Base-by-base conservation (phyloP, 225 moss, liverwort and hornwort species). In the Bryoerythrophyllum caledonicum region DNA sequence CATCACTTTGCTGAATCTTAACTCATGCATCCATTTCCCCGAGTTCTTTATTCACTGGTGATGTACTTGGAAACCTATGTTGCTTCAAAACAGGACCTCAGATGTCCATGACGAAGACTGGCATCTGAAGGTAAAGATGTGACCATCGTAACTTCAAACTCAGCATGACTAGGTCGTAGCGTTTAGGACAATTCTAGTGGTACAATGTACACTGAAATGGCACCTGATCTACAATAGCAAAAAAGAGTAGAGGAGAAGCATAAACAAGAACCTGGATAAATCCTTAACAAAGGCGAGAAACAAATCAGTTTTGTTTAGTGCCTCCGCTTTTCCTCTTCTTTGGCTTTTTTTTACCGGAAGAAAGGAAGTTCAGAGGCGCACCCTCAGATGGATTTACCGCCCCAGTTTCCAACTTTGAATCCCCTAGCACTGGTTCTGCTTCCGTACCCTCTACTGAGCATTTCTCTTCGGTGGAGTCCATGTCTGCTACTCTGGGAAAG, bases 291-390 rank as follows among this genome's bases (percentile, higher is more conserved):
- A 58, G 46, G 16, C 11, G 3, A 5, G 67, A 23, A 51, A 68
- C 40, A 26, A 32, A 52, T 77, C 77, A 82, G 46, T 73, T 76
- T 41, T 82, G 68, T 32, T 25, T 72, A 48, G 19, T 48, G 24
- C 61, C 63, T 27, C 77, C 76, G 77, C 73, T 63, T 25, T 81
- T 76, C 67, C 76, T 73, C 49, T 77, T 82, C 68, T 73, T 73
- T 34, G 76, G 34, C 48, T 73, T 77, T 62, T 68, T 72, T 63
- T 77, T 73, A 32, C 77, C 73, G 40, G 77, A 77, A 27, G 56
- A 43, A 49, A 54, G 58, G 51, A 71, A 54, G 54, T 16, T 77
- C 23, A 68, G 48, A 14, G 75, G 67, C 25, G 60, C 40, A 48
- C 55, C 63, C 56, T 65, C 49, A 34, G 44, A 63, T 41, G 35